Base-by-base conservation (phyloP, 2,329 filamentous ascomycete genomes). In the Aspergillus tamarii region DNA sequence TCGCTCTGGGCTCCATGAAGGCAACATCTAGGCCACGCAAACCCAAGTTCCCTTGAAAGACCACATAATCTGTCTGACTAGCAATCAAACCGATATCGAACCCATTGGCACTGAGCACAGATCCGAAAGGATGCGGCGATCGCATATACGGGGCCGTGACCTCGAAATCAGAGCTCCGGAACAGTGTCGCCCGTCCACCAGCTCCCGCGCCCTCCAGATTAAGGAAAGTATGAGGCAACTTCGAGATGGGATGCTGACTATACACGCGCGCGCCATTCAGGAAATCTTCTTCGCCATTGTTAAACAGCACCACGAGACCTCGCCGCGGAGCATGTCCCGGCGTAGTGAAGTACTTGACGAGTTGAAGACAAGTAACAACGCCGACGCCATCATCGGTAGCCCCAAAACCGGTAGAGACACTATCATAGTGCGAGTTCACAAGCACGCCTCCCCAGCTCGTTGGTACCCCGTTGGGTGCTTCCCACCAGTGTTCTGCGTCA, bases 141-240 rank as follows among this genome's bases (percentile, higher is more conserved):
- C 85, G 85, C 61, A 85, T 84, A 77, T 97, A 98, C 36, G 91
- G 91, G 64, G 85, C 86, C 0, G 93, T 94, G 28, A 96, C 89
- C 77, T 97, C 91, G 3, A 90, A 87, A 77, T 98, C 95, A 0
- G 94, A 94, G 59, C 90, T 90, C 63, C 95, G 88, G 80, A 99
- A 98, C 2, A 98, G 82, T 12, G 91, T 90, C 4, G 94, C 94
- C 64, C 93, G 87, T 0, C 94, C 94, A 12, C 95, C 95, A 14
- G 94, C 94, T 57, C 94, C 95, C 46, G 94, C 94, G 14, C 95
- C 95, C 78, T 99, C 95, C 19, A 99, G 87, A 70, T 99, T 99
- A 68, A 98, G 82, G 74, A 99, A 98, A 0, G 92, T 93, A 73
- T 94, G 91, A 11, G 92, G 87, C 62, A 96, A 91, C 59, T 87